phyloP scores from a whole-genome alignment of 306 rosid species.

The Boehmeria nivea region DNA sequence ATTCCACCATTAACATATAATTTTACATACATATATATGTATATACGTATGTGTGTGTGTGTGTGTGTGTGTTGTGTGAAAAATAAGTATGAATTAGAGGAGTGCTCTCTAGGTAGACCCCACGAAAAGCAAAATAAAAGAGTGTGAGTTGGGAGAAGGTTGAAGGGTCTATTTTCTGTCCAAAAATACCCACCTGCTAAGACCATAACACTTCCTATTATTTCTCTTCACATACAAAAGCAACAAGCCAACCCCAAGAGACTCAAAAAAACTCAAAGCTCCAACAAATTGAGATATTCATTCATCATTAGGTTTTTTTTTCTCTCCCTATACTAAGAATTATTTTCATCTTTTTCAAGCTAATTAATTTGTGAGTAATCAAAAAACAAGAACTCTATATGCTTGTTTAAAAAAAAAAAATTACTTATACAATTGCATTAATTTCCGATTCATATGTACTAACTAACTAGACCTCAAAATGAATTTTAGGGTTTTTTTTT shows the following conservation, averaged over 20 bases:
- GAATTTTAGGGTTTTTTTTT: too few species aligned
- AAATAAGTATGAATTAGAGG: neutral
- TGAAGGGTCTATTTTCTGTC: slow-evolving; percentile 52
- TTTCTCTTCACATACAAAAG: slow-evolving; percentile 20
- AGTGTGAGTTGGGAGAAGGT: slow-evolving; percentile 45
- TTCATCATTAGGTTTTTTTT: neutral
- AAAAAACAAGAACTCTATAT: too few species aligned
- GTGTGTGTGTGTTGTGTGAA: too few species aligned
- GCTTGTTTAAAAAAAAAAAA: too few species aligned
- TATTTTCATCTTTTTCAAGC: neutral
- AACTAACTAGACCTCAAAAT: too few species aligned
- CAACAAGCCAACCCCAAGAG: slow-evolving; percentile 20
- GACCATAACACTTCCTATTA: slow-evolving; percentile 38
- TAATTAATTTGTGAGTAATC: too few species aligned
- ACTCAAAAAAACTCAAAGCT: slow-evolving; percentile 16
- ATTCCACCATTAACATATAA: too few species aligned
- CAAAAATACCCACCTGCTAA: slow-evolving; percentile 45
- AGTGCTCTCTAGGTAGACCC: slow-evolving; percentile 1
- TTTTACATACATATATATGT: too few species aligned
- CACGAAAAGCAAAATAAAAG: slow-evolving; percentile 15
- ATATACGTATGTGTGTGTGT: too few species aligned
- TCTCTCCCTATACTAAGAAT: neutral
- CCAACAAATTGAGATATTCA: neutral
- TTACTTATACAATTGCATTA: too few species aligned
- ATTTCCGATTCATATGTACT: too few species aligned